Conservation (phyloP, 164 flowering plant genomes). For the Vitis cinerea region DNA sequence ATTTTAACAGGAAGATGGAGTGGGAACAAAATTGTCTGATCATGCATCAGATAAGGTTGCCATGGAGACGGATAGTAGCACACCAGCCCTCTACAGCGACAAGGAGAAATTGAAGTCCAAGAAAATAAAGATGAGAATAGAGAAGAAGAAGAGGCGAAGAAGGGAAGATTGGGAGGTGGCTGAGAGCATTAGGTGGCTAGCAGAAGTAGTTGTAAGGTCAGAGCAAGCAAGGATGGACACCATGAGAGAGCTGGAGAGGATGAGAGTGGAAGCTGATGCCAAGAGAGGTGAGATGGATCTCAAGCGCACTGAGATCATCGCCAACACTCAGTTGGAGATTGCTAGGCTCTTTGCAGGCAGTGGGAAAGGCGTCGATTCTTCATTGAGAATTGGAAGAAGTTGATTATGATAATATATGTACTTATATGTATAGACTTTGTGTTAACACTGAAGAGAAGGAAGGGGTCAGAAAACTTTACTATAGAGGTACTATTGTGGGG, state of each 20-base stretch:
- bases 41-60: conserved; percentile 35
- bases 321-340: conserved; percentile 82
- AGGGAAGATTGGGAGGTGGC: conserved; percentile 49
- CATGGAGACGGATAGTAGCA: conserved; percentile 55
- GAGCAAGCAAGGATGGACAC: conserved; percentile 80
- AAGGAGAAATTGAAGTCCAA: conserved; percentile 30
- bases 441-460: background rate
- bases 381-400: conserved; percentile 63
- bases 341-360: conserved; percentile 61
- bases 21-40: conserved; percentile 31
- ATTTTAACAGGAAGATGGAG: conserved; percentile 39
- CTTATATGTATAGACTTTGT: background rate
- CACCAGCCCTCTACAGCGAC: conserved; percentile 46
- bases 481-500: background rate
- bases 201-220: conserved; percentile 64
- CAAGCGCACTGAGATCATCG: conserved; percentile 79
- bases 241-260: conserved; percentile 77
- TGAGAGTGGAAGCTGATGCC: conserved; percentile 79
- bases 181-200: conserved; percentile 78
- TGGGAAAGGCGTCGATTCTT: conserved; percentile 50
- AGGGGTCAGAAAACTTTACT: background rate
- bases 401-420: conserved; percentile 18
- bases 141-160: conserved; percentile 26
- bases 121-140: conserved; percentile 19
- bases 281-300: conserved; percentile 82